phyloP scores from a whole-genome alignment of 2,329 filamentous ascomycete genomes.

The Ophiostoma populinum region DNA sequence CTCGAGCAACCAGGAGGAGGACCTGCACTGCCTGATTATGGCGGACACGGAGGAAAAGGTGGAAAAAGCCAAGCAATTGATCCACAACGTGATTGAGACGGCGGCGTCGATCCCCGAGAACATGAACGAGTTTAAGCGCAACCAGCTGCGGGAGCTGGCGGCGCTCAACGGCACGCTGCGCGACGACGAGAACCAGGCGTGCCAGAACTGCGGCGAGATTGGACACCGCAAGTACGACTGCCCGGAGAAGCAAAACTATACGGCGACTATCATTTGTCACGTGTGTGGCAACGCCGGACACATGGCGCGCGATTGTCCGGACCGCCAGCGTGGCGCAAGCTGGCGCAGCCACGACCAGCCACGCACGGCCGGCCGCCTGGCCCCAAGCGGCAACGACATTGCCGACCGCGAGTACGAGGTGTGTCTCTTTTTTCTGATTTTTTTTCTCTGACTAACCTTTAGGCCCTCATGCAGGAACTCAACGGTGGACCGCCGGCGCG shows the following conservation, averaged over 20 bases:
- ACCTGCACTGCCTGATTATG: constrained; percentile 98
- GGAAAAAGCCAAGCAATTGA: constrained; percentile 95
- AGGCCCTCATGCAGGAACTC: constrained; percentile 94
- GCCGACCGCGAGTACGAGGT: constrained; percentile 93
- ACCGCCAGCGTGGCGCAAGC: constrained; percentile 74
- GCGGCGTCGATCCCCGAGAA: constrained; percentile 96
- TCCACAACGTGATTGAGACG: constrained; percentile 97
- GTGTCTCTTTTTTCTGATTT: constrained; percentile 19
- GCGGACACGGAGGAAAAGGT: constrained; percentile 99
- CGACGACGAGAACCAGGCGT: constrained; percentile 98
- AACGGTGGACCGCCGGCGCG: constrained; percentile 63
- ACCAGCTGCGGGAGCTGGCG: constrained; percentile 92
- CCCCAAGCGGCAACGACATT: constrained; percentile 52
- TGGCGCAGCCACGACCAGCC: constrained; percentile 67
- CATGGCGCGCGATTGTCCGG: constrained; percentile 95
- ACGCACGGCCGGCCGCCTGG: constrained; percentile 46
- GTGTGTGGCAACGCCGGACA: constrained; percentile 96
- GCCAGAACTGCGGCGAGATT: constrained; percentile 98
- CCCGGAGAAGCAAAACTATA: constrained; percentile 93
- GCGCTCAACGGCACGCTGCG: constrained; percentile 96
- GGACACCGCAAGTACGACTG: constrained; percentile 98
- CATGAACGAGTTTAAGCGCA: constrained; percentile 96
- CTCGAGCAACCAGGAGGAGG: constrained; percentile 99
- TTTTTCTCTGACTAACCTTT: constrained; percentile 1
- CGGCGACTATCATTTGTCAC: constrained; percentile 97